These are phyloP conservation scores for Saccharomyces hybrid DNA, from an alignment of 1,139 yeast species.

Conservation along the genomic window DNA sequence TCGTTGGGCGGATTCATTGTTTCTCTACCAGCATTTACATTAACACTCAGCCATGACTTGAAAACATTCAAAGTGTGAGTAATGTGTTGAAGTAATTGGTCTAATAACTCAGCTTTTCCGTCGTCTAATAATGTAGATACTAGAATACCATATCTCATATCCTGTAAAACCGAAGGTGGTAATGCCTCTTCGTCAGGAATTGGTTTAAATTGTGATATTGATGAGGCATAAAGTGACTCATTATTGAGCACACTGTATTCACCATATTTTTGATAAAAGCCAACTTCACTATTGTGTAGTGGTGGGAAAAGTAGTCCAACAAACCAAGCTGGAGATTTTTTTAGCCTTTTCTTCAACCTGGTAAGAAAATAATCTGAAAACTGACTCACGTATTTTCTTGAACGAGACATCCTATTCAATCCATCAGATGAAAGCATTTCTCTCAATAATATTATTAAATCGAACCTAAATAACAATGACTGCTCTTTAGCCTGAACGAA, in stretches of 20 bases:
- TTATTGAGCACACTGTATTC: slow-evolving; percentile 13
- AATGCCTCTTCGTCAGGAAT: slow-evolving; percentile 22
- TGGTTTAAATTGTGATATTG: slow-evolving; percentile 21
- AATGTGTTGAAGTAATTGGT: slow-evolving; percentile 17
- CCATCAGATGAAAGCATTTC: slow-evolving; percentile 38
- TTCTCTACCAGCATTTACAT: slow-evolving; percentile 9
- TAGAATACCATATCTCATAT: slow-evolving; percentile 27
- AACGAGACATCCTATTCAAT: slow-evolving; percentile 29
- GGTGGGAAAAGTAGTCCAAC: slow-evolving; percentile 66
- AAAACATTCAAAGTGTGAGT: slow-evolving; percentile 12
- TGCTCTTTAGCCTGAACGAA: slow-evolving; percentile 60
- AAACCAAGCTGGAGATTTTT: slow-evolving; percentile 48
- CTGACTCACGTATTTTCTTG: slow-evolving; percentile 54
- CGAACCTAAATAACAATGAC: slow-evolving; percentile 60
- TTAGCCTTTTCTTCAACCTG: slow-evolving; percentile 46
- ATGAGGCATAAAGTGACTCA: slow-evolving; percentile 13
- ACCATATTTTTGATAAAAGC: slow-evolving; percentile 46
- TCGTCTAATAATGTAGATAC: slow-evolving; percentile 31
- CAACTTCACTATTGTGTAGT: slow-evolving; percentile 40
- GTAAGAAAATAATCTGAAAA: slow-evolving; percentile 64
- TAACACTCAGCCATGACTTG: slow-evolving; percentile 14
- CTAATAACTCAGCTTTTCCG: slow-evolving; percentile 22
- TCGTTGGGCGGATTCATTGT: slow-evolving; percentile 12
- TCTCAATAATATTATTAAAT: slow-evolving; percentile 55
- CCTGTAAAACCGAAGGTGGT: slow-evolving; percentile 18